Conservation (phyloP, 305 asterid genomes). For the Solanum hybrid region DNA sequence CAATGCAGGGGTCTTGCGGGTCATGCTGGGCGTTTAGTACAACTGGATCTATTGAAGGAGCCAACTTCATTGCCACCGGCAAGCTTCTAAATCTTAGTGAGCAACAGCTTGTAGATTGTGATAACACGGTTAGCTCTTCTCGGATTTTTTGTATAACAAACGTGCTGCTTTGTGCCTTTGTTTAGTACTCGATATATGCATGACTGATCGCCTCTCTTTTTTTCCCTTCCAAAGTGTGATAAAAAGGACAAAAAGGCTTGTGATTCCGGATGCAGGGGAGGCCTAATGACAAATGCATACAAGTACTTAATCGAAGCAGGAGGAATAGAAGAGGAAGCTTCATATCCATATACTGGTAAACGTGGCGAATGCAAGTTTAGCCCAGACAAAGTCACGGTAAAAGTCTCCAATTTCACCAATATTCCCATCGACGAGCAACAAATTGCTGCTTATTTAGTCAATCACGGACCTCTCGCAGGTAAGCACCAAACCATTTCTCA, state of each 20-base stretch:
- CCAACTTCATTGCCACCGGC: constrained; percentile 66
- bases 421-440: constrained; percentile 52
- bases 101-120: constrained; percentile 87
- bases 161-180: not conserved
- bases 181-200: not conserved
- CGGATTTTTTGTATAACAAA: not conserved
- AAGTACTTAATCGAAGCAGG: constrained; percentile 62
- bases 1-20: constrained; percentile 63
- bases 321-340: constrained; percentile 56
- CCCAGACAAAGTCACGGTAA: constrained; percentile 42
- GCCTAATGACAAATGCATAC: constrained; percentile 87
- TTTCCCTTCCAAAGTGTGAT: constrained; percentile 39
- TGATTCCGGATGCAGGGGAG: constrained; percentile 69
- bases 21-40: constrained; percentile 97
- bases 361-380: constrained; percentile 54
- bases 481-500: not conserved
- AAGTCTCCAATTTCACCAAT: constrained; percentile 42
- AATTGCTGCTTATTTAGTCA: constrained; percentile 62
- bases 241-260: constrained; percentile 47
- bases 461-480: constrained; percentile 79
- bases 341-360: constrained; percentile 68
- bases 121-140: constrained; percentile 38
- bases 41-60: constrained; percentile 80
- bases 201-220: not conserved
- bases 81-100: constrained; percentile 76